Base-by-base conservation (phyloP, 23 red algal genomes). In the Gracilaria domingensis region DNA sequence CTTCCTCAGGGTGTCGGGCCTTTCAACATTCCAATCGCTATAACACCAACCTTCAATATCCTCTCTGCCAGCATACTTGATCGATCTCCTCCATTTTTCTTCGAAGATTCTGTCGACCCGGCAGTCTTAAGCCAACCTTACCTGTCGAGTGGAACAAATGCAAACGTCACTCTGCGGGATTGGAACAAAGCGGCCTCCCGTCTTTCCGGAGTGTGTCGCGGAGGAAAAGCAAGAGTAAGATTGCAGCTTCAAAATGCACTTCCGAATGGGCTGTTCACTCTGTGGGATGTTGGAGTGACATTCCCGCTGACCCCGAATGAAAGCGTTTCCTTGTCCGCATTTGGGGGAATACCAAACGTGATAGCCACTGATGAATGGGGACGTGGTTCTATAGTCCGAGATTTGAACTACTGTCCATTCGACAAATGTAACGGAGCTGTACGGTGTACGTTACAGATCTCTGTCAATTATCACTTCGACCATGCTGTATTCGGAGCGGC, bases 381-480 rank as follows among this genome's bases (percentile, higher is more conserved):
- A 38, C 23, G 56, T 7, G 80, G 11, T 58, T 61, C 80, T 13
- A 23, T 83, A 35, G 23, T 40, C 3, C 21, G 80, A 21, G n/a
- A 55, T 48, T 65, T 83, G 55, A 32, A 65, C 33, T 83, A 65
- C 55, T 83, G 80, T 25, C 80, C 80, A 21, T 83, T 65, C 18
- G 80, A 83, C 30, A 37, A 45, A 21, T 83, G 80, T 42, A 4
- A 66, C 14, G 80, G 80, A 2, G 26, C 54, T 18, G 12, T 16
- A 18, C 48, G 80, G 16, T 83, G 80, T 47, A 65, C 53, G 17
- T 33, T 83, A 5, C 66, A 32, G 13, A 16, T 83, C 25, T 42
- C 80, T 8, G 3, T 83, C 8, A 83, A 65, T 64, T 83, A 83
- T 60, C 80, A 83, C 56, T 83, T 83, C 42, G 80, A 83, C 20